Evolutionary conservation across 1,139 yeast genomes (phyloP).

Genomic region (Saccharomyces pastorianus): DNA sequence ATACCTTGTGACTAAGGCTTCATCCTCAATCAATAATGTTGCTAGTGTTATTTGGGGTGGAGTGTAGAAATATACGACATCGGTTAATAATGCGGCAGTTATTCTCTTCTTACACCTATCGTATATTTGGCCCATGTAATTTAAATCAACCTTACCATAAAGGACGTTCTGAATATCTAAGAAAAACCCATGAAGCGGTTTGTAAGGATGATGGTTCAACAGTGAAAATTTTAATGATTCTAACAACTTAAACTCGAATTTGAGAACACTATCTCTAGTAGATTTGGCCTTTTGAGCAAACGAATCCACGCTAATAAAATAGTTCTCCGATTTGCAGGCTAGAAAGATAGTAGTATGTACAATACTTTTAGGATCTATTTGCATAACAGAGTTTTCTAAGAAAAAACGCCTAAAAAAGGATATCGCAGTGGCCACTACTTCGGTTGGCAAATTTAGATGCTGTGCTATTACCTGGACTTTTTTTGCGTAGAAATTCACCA

Average conservation of each 20-base stretch:
- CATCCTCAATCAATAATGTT: constrained; percentile 61
- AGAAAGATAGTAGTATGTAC: constrained; percentile 80
- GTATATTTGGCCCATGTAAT: constrained; percentile 42
- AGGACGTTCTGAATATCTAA: constrained; percentile 73
- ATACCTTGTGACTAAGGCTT: constrained; percentile 57
- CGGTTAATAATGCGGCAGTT: constrained; percentile 61
- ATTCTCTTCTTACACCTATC: constrained; percentile 62
- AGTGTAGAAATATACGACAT: constrained; percentile 66
- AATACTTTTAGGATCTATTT: constrained; percentile 75
- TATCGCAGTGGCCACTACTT: constrained; percentile 74
- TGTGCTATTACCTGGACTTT: constrained; percentile 57
- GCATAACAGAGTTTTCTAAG: constrained; percentile 71
- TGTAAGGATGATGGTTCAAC: constrained; percentile 78
- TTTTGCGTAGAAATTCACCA: constrained; percentile 62
- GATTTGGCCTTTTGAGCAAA: constrained; percentile 66
- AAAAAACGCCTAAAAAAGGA: constrained; percentile 77
- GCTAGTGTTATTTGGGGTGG: constrained; percentile 96
- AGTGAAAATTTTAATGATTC: constrained; percentile 72
- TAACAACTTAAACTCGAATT: constrained; percentile 68
- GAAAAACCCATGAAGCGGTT: constrained; percentile 86
- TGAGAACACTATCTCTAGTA: constrained; percentile 56
- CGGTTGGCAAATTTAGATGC: constrained; percentile 53
- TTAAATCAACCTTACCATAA: constrained; percentile 31
- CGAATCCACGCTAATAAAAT: constrained; percentile 76
- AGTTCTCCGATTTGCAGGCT: constrained; percentile 89